A percentile compares a stretch with the other conserved stretches of the same genome.
Conservation (phyloP, 2,329 filamentous ascomycete genomes). For the Daldinia sp. region DNA sequence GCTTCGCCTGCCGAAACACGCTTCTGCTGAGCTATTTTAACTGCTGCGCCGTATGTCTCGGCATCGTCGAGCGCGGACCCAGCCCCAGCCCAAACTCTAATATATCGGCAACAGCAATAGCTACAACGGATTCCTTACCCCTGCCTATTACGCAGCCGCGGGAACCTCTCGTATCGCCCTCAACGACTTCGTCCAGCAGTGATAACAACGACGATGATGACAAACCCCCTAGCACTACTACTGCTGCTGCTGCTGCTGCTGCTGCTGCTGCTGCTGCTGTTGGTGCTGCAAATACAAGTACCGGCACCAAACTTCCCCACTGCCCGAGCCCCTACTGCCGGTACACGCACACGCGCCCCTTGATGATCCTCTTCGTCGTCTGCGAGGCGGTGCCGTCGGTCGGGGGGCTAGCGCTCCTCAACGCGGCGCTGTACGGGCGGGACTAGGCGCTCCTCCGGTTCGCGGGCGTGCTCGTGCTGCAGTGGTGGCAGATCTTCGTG, state of each 20-base stretch:
- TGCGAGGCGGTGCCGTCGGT: slow-evolving; percentile 26
- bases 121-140: background rate
- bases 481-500: slow-evolving; percentile 45
- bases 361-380: slow-evolving; percentile 31
- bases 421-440: slow-evolving; percentile 35
- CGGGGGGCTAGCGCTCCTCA: slow-evolving; percentile 13
- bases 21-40: slow-evolving; percentile 42
- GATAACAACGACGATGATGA: background rate
- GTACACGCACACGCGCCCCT: slow-evolving; percentile 32
- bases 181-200: background rate
- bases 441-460: slow-evolving; percentile 34
- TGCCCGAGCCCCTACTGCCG: slow-evolving; percentile 35
- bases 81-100: background rate
- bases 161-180: background rate
- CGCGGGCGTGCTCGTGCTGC: slow-evolving; percentile 33
- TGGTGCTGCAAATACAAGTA: too few species aligned
- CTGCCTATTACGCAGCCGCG: slow-evolving; percentile 14
- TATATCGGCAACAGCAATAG: background rate
- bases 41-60: slow-evolving; percentile 42
- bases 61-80: slow-evolving; percentile 23
- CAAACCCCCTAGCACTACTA: slow-evolving; percentile 1
- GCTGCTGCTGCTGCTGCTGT: background rate
- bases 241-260: background rate
- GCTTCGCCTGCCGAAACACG: slow-evolving; percentile 40
- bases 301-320: slow-evolving; percentile 15